These are phyloP conservation scores for Solanum medicagineum DNA, from an alignment of 257 asterid genomes.

Conservation along the genomic window DNA sequence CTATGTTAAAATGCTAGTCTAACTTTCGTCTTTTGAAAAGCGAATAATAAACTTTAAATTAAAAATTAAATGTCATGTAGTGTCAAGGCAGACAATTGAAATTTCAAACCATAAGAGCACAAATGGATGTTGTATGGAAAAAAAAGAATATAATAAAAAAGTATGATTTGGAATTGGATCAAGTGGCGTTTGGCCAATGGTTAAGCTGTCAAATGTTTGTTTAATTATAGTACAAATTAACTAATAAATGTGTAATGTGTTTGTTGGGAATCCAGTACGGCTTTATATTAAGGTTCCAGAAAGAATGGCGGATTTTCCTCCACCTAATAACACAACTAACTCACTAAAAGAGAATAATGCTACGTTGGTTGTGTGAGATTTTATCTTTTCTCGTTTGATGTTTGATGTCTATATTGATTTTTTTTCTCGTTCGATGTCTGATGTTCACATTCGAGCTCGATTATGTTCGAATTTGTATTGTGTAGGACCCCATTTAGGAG, in stretches of 20 bases:
- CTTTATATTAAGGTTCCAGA: neutral
- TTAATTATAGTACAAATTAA: neutral
- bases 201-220: neutral
- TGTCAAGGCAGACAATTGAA: neutral
- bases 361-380: neutral
- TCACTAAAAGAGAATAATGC: neutral
- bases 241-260: neutral
- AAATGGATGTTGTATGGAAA: neutral
- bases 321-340: neutral
- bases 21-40: too few relatives aligned
- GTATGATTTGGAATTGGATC: neutral
- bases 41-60: too few relatives aligned
- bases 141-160: neutral
- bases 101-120: neutral
- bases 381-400: too few relatives aligned
- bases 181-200: neutral
- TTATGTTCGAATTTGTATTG: too few relatives aligned
- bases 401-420: too few relatives aligned
- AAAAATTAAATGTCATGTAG: neutral
- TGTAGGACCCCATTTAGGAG: too few relatives aligned
- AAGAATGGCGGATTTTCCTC: constrained; percentile 8
- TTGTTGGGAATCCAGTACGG: neutral
- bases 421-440: too few relatives aligned
- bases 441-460: rapidly evolving
- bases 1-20: neutral